Percentiles rank a stretch among this genome's conserved stretches.
These are phyloP conservation scores for Rhizopus microsporus DNA, from an alignment of 371 early-diverging fungal genomes.

Conservation along the genomic window DNA sequence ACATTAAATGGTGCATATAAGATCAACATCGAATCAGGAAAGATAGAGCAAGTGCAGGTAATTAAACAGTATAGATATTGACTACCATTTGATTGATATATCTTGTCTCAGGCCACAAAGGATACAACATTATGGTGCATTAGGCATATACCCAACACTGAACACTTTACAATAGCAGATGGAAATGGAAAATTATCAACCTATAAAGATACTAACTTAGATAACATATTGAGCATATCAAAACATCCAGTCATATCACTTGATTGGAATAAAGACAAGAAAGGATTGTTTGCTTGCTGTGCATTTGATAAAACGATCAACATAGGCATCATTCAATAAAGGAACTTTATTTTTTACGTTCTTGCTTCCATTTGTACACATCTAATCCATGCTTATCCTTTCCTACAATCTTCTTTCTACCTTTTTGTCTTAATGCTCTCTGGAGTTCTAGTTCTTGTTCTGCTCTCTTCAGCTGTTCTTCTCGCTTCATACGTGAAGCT, in stretches of 20 bases:
- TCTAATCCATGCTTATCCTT: constrained; percentile 78
- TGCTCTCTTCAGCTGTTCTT: constrained; percentile 70
- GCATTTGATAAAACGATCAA: constrained; percentile 57
- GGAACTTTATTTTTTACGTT: constrained; percentile 70
- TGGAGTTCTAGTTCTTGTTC: constrained; percentile 82
- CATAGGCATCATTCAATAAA: constrained; percentile 37
- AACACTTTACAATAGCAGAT: constrained; percentile 62
- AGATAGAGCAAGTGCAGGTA: constrained; percentile 12
- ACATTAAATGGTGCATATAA: constrained; percentile 20
- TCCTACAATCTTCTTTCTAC: constrained; percentile 80
- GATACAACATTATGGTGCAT: constrained; percentile 77
- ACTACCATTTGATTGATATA: neutral
- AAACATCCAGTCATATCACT: constrained; percentile 51
- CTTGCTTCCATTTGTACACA: constrained; percentile 90
- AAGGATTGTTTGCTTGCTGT: constrained; percentile 53
- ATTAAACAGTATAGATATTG: neutral
- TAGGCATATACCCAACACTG: constrained; percentile 70
- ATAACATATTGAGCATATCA: constrained; percentile 21
- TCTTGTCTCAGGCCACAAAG: constrained; percentile 31
- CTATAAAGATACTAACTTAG: constrained; percentile 20
- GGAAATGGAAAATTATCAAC: constrained; percentile 67
- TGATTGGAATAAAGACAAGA: constrained; percentile 54
- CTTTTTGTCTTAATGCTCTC: constrained; percentile 79
- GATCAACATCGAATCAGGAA: constrained; percentile 17
- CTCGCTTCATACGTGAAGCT: constrained; percentile 74